phyloP scores from a whole-genome alignment of 768 basidiomycete species.

The Hygrocybe punicea region DNA sequence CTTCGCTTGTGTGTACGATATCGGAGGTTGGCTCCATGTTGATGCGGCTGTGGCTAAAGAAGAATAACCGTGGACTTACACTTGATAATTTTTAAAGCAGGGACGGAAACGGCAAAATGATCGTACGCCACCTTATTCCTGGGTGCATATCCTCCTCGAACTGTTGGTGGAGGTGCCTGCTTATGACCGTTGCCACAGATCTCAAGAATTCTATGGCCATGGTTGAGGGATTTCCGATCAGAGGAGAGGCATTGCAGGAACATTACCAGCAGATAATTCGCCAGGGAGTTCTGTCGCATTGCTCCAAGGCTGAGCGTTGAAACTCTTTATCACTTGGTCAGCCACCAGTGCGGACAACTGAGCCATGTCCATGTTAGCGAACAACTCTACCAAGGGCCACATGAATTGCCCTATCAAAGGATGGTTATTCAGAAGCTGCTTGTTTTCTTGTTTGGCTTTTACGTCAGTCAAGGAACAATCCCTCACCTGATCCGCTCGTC shows the following conservation, averaged over 20 bases:
- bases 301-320: constrained; percentile 41
- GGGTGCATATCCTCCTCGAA: not conserved
- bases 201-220: not conserved
- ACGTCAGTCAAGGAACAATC: not conserved
- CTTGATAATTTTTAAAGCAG: not conserved
- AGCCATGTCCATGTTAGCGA: constrained; percentile 67
- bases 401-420: constrained; percentile 43
- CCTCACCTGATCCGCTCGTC: not conserved
- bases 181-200: not conserved
- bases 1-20: constrained; percentile 29
- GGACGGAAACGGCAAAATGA: not conserved
- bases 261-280: constrained; percentile 43
- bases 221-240: not conserved
- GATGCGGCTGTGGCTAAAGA: constrained; percentile 20
- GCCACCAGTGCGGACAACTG: constrained; percentile 55
- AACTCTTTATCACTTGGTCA: constrained; percentile 46
- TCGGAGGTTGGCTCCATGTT: constrained; percentile 19
- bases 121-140: not conserved
- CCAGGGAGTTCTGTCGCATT: constrained; percentile 37
- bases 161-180: not conserved
- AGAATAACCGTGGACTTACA: constrained; percentile 2
- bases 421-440: not conserved
- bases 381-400: constrained; percentile 61
- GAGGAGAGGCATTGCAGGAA: constrained; percentile 15
- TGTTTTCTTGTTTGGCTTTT: not conserved